Percentiles rank a stretch among this genome's conserved stretches.
Conservation (phyloP, 768 basidiomycete species). For the Mycena epipterygia region DNA sequence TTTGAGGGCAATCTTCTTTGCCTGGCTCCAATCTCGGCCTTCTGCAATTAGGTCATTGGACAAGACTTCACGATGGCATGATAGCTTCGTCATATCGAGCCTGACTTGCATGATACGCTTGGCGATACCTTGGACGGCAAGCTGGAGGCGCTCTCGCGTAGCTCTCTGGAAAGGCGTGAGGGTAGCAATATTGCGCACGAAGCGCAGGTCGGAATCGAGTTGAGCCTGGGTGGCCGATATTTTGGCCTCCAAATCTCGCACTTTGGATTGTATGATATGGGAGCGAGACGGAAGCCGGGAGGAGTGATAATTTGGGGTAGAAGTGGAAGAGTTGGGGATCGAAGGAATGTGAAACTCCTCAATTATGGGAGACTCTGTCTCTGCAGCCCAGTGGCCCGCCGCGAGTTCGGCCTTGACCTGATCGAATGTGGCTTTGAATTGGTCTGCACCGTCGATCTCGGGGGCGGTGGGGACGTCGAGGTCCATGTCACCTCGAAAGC, state of each 20-base stretch:
- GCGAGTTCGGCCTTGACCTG: constrained; percentile 90
- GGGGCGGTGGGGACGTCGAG: constrained; percentile 63
- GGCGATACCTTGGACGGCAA: constrained; percentile 71
- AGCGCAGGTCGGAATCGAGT: constrained; percentile 77
- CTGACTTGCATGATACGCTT: constrained; percentile 76
- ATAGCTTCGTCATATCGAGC: constrained; percentile 78
- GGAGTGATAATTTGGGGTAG: constrained; percentile 43
- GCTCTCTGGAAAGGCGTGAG: constrained; percentile 90
- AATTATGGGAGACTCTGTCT: constrained; percentile 39
- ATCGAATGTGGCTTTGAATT: constrained; percentile 87
- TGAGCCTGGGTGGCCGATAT: constrained; percentile 67
- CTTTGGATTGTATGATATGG: constrained; percentile 69
- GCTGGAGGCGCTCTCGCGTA: constrained; percentile 82
- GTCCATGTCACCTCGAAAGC: constrained; percentile 49
- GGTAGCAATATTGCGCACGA: constrained; percentile 85
- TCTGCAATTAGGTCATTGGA: constrained; percentile 82
- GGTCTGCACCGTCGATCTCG: constrained; percentile 71
- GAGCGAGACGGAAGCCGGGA: constrained; percentile 65
- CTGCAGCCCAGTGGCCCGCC: constrained; percentile 55
- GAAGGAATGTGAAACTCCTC: constrained; percentile 16
- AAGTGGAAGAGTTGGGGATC: constrained; percentile 31
- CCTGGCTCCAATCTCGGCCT: constrained; percentile 72
- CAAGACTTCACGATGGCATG: constrained; percentile 84
- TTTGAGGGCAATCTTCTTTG: constrained; percentile 79
- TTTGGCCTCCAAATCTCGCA: constrained; percentile 73